Percentiles rank a stretch among this genome's conserved stretches.
Evolutionary conservation across 768 basidiomycete species (phyloP).

Genomic region (Podaxis sp.): DNA sequence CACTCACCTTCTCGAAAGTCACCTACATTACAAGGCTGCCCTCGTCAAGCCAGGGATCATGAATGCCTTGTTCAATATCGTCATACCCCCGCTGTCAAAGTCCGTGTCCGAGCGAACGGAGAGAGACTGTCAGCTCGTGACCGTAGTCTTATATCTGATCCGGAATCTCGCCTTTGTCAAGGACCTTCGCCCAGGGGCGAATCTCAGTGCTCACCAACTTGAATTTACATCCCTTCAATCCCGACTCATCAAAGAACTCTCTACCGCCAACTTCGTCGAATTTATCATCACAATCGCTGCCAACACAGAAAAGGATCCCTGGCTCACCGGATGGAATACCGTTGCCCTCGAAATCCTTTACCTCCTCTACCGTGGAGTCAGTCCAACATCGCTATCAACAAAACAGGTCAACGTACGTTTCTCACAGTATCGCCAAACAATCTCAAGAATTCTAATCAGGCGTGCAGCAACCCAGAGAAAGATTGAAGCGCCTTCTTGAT

Average conservation of each 20-base stretch:
- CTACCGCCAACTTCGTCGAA: constrained; percentile 70
- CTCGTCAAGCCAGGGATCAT: constrained; percentile 68
- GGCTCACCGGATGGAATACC: constrained; percentile 85
- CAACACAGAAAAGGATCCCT: constrained; percentile 69
- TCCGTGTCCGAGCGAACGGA: constrained; percentile 63
- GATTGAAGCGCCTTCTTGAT: constrained; percentile 73
- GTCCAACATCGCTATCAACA: constrained; percentile 51
- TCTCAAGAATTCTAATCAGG: constrained; percentile 7
- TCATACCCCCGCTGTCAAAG: constrained; percentile 78
- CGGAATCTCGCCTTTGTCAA: constrained; percentile 95
- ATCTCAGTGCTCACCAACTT: constrained; percentile 74
- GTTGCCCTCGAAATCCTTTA: constrained; percentile 92
- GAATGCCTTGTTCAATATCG: constrained; percentile 69
- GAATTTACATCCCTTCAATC: constrained; percentile 80
- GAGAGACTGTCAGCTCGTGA: constrained; percentile 84
- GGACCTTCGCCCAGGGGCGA: constrained; percentile 60
- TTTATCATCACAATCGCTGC: constrained; percentile 85
- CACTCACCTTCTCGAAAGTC: constrained; percentile 76
- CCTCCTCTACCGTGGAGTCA: constrained; percentile 80
- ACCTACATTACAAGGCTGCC: constrained; percentile 86
- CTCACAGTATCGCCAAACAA: constrained; percentile 7
- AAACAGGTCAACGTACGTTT: constrained; percentile 64
- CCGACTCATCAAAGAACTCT: constrained; percentile 66
- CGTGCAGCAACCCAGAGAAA: constrained; percentile 61
- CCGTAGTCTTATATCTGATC: constrained; percentile 82